Conservation (phyloP, 2,329 filamentous ascomycete genomes). For the Aspergillus pseudonomiae region DNA sequence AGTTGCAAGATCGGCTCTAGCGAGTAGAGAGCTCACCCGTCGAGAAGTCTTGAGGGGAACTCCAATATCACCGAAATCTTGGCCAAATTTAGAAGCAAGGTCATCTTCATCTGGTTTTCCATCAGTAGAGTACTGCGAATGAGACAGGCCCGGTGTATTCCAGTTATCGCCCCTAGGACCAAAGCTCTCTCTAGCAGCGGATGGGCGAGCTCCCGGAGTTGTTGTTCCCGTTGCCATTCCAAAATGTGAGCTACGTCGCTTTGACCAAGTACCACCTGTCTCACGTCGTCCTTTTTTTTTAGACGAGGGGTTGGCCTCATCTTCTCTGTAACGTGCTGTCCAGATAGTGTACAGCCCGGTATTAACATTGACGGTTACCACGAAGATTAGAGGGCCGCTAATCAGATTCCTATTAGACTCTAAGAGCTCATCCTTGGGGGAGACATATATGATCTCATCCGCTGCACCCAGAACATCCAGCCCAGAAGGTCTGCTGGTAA, state of each 20-base stretch:
- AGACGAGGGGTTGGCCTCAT: slow-evolving; percentile 56
- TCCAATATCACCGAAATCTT: slow-evolving; percentile 61
- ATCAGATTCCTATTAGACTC: slow-evolving; percentile 32
- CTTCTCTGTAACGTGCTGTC: slow-evolving; percentile 76
- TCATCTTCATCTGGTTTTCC: slow-evolving; percentile 61
- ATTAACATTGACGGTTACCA: slow-evolving; percentile 79
- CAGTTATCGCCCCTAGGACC: slow-evolving; percentile 55
- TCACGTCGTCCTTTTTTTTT: slow-evolving; percentile 49
- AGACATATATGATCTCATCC: slow-evolving; percentile 84
- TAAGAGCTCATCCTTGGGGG: slow-evolving; percentile 60
- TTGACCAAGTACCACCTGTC: slow-evolving; percentile 67
- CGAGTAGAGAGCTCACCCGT: slow-evolving; percentile 87
- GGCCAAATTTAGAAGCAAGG: slow-evolving; percentile 71
- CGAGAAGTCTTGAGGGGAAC: slow-evolving; percentile 66
- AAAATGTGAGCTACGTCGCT: slow-evolving; percentile 67
- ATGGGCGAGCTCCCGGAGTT: slow-evolving; percentile 70
- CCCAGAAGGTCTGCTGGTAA: slow-evolving; percentile 30
- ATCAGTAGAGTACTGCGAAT: slow-evolving; percentile 46
- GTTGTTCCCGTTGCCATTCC: slow-evolving; percentile 68
- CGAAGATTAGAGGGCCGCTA: slow-evolving; percentile 65
- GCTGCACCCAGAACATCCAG: slow-evolving; percentile 69
- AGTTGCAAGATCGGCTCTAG: slow-evolving; percentile 81
- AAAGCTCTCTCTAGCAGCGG: slow-evolving; percentile 76
- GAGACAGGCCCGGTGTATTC: slow-evolving; percentile 44
- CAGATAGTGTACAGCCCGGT: slow-evolving; percentile 80